Conservation (phyloP, 352 stramenopile species). For the Elongisporangium senticosum region DNA sequence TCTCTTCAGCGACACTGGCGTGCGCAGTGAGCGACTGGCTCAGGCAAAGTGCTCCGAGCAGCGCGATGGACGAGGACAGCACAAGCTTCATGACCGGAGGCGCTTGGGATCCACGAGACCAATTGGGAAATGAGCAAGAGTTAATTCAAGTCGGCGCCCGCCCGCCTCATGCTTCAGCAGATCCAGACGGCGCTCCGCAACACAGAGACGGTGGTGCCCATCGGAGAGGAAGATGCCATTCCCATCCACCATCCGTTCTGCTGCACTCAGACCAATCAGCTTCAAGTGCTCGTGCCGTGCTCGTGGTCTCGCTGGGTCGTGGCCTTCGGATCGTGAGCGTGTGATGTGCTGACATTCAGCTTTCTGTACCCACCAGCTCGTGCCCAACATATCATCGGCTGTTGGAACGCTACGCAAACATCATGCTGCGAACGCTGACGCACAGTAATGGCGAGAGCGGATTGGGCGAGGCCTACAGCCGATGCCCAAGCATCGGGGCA, state of each 20-base stretch:
- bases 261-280: no score
- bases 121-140: no score
- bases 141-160: no score
- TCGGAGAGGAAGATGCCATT: no score
- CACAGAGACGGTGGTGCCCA: no score
- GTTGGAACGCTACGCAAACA: neutral
- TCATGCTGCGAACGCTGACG: neutral
- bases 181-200: no score
- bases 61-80: neutral
- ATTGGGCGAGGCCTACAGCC: neutral
- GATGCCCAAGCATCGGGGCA: no score
- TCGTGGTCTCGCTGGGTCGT: neutral
- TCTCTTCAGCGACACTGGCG: slow-evolving; percentile 24
- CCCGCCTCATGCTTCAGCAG: no score
- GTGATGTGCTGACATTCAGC: neutral
- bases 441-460: neutral
- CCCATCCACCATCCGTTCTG: no score
- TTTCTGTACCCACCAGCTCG: neutral
- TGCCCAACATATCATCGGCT: neutral
- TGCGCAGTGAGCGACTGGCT: neutral
- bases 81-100: no score
- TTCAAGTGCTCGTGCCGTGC: neutral
- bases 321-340: no score
- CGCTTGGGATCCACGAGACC: neutral
- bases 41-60: neutral